Percentiles rank a stretch among this genome's conserved stretches.
These are phyloP conservation scores for Coprinellus micaceus DNA, from an alignment of 768 basidiomycete species.

Conservation along the genomic window DNA sequence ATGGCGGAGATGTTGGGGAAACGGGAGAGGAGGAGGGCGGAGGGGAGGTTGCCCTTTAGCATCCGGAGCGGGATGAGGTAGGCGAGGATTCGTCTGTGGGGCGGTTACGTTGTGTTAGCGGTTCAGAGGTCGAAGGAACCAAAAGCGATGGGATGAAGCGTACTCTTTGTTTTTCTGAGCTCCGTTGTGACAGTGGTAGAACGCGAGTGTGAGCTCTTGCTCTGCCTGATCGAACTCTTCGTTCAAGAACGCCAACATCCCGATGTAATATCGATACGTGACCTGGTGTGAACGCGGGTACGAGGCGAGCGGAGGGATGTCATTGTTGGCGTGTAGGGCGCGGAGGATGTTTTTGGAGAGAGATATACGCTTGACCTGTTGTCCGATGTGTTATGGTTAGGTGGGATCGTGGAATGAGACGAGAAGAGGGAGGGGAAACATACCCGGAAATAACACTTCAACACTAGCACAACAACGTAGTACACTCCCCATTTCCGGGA, in stretches of 20 bases:
- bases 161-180: conserved; percentile 82
- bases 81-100: conserved; percentile 75
- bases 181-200: conserved; percentile 72
- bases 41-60: conserved; percentile 83
- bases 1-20: conserved; percentile 72
- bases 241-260: conserved; percentile 90
- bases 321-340: conserved; percentile 79
- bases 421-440: conserved; percentile 27
- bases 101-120: not conserved
- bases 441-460: conserved; percentile 94
- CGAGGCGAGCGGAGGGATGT: conserved; percentile 70
- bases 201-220: conserved; percentile 81
- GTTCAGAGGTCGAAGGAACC: not conserved
- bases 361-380: conserved; percentile 92
- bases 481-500: conserved; percentile 91
- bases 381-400: too few relatives aligned
- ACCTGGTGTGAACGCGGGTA: conserved; percentile 93
- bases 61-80: conserved; percentile 90
- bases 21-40: conserved; percentile 59
- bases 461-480: conserved; percentile 82
- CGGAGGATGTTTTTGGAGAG: conserved; percentile 89
- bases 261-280: conserved; percentile 91
- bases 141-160: conserved; percentile 19
- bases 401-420: not conserved
- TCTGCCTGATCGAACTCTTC: conserved; percentile 86